phyloP scores from a whole-genome alignment of 768 basidiomycete species.

The Pleurotus tuoliensis region DNA sequence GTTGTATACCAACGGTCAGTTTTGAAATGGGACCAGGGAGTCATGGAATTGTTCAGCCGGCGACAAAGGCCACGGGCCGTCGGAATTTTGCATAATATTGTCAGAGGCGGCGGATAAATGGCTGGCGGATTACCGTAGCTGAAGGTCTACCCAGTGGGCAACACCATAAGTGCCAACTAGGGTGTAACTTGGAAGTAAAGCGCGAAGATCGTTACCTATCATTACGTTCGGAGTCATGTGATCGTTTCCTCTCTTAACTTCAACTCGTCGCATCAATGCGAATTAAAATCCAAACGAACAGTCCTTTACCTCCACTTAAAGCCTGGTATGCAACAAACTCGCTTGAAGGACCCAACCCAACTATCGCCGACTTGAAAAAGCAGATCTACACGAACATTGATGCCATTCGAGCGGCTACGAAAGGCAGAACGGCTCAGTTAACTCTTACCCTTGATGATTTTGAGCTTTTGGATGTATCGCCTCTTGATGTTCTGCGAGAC shows the following conservation, averaged over 20 bases:
- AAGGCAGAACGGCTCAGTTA: constrained; percentile 19
- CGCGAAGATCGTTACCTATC: too few species aligned
- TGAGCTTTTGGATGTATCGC: constrained; percentile 39
- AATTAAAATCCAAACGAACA: constrained; percentile 42
- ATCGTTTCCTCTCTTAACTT: too few species aligned
- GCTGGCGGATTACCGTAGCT: too few species aligned
- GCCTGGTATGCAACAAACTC: constrained; percentile 42
- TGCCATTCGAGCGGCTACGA: constrained; percentile 18
- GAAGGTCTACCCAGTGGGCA: too few species aligned
- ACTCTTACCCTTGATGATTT: constrained; percentile 42
- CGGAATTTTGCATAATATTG: too few species aligned
- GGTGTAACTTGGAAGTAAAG: too few species aligned
- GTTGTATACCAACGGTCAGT: neutral
- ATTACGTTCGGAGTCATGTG: too few species aligned
- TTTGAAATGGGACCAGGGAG: neutral
- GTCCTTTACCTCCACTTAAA: constrained; percentile 45
- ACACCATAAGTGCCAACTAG: too few species aligned
- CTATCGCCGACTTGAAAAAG: constrained; percentile 34
- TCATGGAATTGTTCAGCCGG: neutral
- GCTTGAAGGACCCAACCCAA: constrained; percentile 22
- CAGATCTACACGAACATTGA: constrained; percentile 31
- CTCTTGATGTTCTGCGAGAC: constrained; percentile 38
- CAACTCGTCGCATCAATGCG: constrained; percentile 32
- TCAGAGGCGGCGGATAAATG: too few species aligned
- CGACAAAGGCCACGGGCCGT: too few species aligned